A percentile compares a stretch with the other conserved stretches of the same genome.
Conservation (phyloP, 2,329 filamentous ascomycete genomes). For the Drechmeria coniospora region DNA sequence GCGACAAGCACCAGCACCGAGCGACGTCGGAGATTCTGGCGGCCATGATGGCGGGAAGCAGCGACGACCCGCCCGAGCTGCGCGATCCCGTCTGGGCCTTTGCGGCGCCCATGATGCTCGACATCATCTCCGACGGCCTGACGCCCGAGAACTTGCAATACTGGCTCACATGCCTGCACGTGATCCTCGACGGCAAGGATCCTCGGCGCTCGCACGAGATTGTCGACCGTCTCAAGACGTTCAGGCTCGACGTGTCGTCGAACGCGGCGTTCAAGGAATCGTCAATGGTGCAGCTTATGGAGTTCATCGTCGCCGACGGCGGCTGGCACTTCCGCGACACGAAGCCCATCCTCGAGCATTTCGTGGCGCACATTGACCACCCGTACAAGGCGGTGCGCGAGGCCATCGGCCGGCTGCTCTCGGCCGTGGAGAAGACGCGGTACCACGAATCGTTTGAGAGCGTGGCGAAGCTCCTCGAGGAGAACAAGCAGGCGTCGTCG, state of each 20-base stretch:
- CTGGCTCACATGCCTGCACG: constrained; percentile 87
- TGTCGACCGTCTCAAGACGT: constrained; percentile 65
- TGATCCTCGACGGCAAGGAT: constrained; percentile 78
- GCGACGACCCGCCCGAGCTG: constrained; percentile 59
- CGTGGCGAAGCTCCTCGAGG: constrained; percentile 57
- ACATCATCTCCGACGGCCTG: constrained; percentile 77
- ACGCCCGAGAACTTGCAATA: constrained; percentile 91
- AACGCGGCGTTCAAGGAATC: constrained; percentile 99
- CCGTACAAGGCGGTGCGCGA: constrained; percentile 96
- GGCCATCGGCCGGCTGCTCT: constrained; percentile 79
- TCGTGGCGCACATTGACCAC: constrained; percentile 83
- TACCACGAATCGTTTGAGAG: constrained; percentile 90
- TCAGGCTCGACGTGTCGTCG: constrained; percentile 83
- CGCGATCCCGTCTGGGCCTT: constrained; percentile 75
- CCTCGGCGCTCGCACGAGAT: constrained; percentile 77
- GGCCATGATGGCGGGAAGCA: constrained; percentile 65
- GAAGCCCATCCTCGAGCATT: constrained; percentile 76
- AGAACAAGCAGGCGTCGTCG: constrained; percentile 65
- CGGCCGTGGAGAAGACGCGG: constrained; percentile 74
- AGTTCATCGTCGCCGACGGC: constrained; percentile 71
- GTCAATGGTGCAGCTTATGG: constrained; percentile 82
- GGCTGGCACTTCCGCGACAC: constrained; percentile 96
- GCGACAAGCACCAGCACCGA: constrained; percentile 93
- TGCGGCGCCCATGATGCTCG: constrained; percentile 72
- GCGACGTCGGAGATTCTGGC: constrained; percentile 89